Evolutionary conservation across 1,284 basidiomycete species (phyloP).

Genomic region (Anthracocystis walkeri): DNA sequence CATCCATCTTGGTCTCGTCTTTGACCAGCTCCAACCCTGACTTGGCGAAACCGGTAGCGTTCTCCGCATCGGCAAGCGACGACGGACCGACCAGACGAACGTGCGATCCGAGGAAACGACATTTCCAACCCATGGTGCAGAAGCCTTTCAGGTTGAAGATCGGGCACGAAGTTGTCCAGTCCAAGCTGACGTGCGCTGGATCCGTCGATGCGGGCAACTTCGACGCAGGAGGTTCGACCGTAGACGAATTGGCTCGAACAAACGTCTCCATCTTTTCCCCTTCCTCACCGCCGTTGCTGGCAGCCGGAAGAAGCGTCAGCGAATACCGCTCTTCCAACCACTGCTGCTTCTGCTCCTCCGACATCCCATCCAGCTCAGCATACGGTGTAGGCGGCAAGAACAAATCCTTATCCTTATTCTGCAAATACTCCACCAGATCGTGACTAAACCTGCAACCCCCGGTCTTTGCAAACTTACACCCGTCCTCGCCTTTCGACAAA

Average conservation of each 20-base stretch:
- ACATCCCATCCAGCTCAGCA: conserved; percentile 15
- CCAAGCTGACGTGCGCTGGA: conserved; percentile 72
- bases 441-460: conserved; percentile 80
- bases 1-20: conserved; percentile 74
- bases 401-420: conserved; percentile 81
- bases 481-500: conserved; percentile 25
- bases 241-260: conserved; percentile 64
- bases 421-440: conserved; percentile 81
- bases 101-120: conserved; percentile 88
- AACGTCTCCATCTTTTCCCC: conserved; percentile 22
- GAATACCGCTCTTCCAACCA: conserved; percentile 54
- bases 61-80: neutral
- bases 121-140: conserved; percentile 89
- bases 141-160: conserved; percentile 80
- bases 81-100: conserved; percentile 50
- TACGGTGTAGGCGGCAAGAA: conserved; percentile 67
- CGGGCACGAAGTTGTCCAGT: conserved; percentile 76
- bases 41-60: conserved; percentile 16
- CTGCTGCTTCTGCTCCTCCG: conserved; percentile 9
- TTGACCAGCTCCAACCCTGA: conserved; percentile 70
- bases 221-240: conserved; percentile 31
- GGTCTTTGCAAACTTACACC: conserved; percentile 38
- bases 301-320: conserved; percentile 14
- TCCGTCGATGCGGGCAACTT: conserved; percentile 18
- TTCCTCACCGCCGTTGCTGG: neutral